Base-by-base conservation (phyloP, 192 early-diverging fungal species). In the Linnemannia elongata region DNA sequence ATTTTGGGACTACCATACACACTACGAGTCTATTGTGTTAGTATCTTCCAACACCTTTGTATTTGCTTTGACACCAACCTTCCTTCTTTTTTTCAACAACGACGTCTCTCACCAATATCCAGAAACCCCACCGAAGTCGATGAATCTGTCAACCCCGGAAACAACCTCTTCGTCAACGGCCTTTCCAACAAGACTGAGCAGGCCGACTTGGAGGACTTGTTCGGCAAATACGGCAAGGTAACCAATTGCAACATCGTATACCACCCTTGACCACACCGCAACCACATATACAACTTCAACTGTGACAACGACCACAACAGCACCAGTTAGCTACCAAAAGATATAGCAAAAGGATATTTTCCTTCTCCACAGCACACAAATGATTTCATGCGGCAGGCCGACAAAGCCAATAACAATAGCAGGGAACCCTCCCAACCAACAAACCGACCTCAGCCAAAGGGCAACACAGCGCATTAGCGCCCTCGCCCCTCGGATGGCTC, bases 111-210 rank as follows among this genome's bases (percentile, higher is more conserved):
- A 3, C 12, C 27, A 4, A 15, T 66, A 74, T 52, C 74, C 83
- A 83, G 79, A 72, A 81, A 69, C 72, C 44, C 68, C 52, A 75
- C 52, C 45, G 78, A 77, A 18, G 57, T 75, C 41, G 90, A 89
- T 76, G 80, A 88, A 41, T 89, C 88, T 77, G 76, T 83, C 45
- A 94, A 94, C 81, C 92, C 93, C 68, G 93, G 93, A 42, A 91
- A 93, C 80, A 96, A 96, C 86, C 89, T 97, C 22, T 97, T 96
- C 77, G 91, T 97, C 63, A 93, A 93, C 36, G 94, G 95, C 13
- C 90, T 97, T 47, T 89, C 92, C 71, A 81, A 83, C 54, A 89
- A 91, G 72, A 93, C 94, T 38, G 87, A 81, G 5, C 93, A 93
- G 78, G 87, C 83, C 33, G 94, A 96, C 81, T 83, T 96, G 10